Base-by-base conservation (phyloP, 495 filamentous ascomycete species). In the Symbiotaphrina buchneri region DNA sequence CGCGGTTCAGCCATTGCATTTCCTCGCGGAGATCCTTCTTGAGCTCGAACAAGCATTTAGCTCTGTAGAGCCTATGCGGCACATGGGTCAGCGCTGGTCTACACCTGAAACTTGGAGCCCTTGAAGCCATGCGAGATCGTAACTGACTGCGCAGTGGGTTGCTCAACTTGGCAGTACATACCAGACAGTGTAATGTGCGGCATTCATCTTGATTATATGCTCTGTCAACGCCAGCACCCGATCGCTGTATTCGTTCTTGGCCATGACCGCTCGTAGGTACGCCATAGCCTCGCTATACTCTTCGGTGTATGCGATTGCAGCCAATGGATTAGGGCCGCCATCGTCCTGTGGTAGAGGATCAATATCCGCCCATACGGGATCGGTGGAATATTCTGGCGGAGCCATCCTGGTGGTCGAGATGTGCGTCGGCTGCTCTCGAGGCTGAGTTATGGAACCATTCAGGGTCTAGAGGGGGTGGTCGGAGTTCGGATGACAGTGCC, bases 121-220 rank as follows among this genome's bases (percentile, higher is more conserved):
- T 18, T 29, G 17, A 21, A 18, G 24, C 42, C 21, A 33, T 27
- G 26, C 17, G 6, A 26, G 32, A 13, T 40, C 6, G 3, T 18
- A 14, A 30, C 10, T 33, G n/a, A n/a, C 27, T 34, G 8, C 1
- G 15, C 3, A 6, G 10, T 15, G 13, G 10, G n/a, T 35, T n/a
- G 10, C 33, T 20, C n/a, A 3, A 26, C 27, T 19, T 10, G 10
- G 18, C 30, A 20, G 8, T 22, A 45, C 49, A 39, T 48, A 73
- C 87, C 87, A 97, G 33, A 95, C 81, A 4, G 90, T 97, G 54
- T 97, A 97, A 49, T 95, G 90, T 6, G 85, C 81, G 5, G 87
- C 80, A 50, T 97, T 97, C 65, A 93, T 67, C 11, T 55, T 51
- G 45, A 95, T 95, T 35, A 95, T 70, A 45, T 84, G 67, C 39